Percentiles rank a stretch among this genome's conserved stretches.
Evolutionary conservation across 257 asterid genomes (phyloP).

Genomic region (Avicennia marina): DNA sequence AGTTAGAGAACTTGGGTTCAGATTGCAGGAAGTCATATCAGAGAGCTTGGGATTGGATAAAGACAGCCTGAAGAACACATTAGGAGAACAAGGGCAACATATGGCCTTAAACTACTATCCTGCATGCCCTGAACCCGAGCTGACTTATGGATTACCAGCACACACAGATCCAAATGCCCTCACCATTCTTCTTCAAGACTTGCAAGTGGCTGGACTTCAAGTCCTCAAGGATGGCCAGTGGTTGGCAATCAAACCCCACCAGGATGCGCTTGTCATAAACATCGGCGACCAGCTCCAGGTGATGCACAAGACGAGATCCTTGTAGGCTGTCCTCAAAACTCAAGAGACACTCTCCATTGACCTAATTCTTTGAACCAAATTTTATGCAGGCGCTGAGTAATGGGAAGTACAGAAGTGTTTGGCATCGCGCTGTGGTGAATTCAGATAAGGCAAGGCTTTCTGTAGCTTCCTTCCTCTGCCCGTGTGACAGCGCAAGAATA

Average conservation of each 20-base stretch:
- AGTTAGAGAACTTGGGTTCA: conserved; percentile 29
- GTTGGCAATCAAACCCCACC: conserved; percentile 45
- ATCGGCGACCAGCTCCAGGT: conserved; percentile 70
- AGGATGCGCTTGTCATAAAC: conserved; percentile 51
- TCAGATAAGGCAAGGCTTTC: background rate
- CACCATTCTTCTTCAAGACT: conserved; percentile 65
- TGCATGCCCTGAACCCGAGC: conserved; percentile 66
- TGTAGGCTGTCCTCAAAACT: no score
- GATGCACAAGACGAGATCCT: no score
- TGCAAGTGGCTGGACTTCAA: conserved; percentile 50
- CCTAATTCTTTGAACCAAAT: no score
- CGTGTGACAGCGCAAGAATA: background rate
- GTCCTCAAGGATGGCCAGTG: conserved; percentile 53
- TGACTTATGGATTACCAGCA: conserved; percentile 60
- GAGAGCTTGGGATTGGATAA: conserved; percentile 23
- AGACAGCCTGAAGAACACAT: conserved; percentile 14
- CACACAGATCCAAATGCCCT: conserved; percentile 66
- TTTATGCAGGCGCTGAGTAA: background rate
- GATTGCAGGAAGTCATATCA: conserved; percentile 21
- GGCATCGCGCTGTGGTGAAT: background rate
- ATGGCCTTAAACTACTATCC: conserved; percentile 66
- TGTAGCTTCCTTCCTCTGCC: background rate
- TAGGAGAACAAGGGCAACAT: conserved; percentile 71
- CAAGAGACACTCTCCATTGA: no score
- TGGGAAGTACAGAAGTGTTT: background rate